Base-by-base conservation (phyloP, 257 asterid genomes). In the Fraxinus americana region DNA sequence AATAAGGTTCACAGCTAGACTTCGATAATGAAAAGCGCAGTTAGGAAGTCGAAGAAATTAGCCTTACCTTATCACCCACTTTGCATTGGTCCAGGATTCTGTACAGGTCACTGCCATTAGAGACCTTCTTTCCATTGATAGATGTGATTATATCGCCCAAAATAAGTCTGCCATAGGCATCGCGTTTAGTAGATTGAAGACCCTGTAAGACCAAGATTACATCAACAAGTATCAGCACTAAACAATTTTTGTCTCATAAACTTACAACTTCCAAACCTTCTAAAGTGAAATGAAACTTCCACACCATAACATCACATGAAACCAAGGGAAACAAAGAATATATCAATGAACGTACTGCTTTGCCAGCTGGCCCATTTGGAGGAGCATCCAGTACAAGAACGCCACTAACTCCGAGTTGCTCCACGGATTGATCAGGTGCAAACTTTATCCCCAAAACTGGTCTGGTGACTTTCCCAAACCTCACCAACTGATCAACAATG, bases 361-460 rank as follows among this genome's bases (percentile, higher is more conserved):
- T 96, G 85, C 99, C 99, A 43, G 99, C 99, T 17, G 99, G 99
- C 75, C 97, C 98, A 81, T 90, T 82, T 43, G 89, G 82, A 75
- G 98, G 99, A 86, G 99, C 99, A 79, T 96, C 99, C 85, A 96
- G 75, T 78, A 96, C 97, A 63, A 96, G 99, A 82, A 96, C 99
- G 57, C 99, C 98, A 52, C 96, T 92, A 45, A 96, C 97, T 81
- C 98, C 99, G 29, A 96, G 91, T 84, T 93, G 99, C 86, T 93
- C 99, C 66, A 96, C 98, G n/a, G 99, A 91, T 80, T 94, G 97
- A 85, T 96, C 97, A 54, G 98, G 99, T 48, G 99, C 99, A 86
- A 93, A 93, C 86, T 96, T 96, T 75, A 96, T 90, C 34, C 99
- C 98, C 80, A 96, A 81, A 77, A 96, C 86, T 59, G 99, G 99